A percentile compares a stretch with the other conserved stretches of the same genome.
phyloP scores from a whole-genome alignment of 768 basidiomycete species.

The Termitomyces titanicus region DNA sequence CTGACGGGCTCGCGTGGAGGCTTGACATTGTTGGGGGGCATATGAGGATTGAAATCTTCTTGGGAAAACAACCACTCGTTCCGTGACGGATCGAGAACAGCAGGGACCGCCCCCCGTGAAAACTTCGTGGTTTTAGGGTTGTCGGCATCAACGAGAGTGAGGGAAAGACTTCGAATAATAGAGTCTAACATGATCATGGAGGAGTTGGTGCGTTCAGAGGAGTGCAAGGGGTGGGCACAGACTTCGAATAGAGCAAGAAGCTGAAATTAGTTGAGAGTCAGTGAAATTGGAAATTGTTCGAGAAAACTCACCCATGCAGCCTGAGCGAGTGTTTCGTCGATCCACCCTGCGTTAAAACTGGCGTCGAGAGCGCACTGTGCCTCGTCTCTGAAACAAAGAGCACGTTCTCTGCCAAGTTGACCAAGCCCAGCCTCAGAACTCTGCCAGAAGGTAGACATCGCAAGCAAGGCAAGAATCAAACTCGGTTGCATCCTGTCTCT shows the following conservation, averaged over 20 bases:
- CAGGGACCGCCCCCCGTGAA: conserved; percentile 45
- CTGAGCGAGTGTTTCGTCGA: conserved; percentile 71
- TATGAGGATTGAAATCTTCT: conserved; percentile 14
- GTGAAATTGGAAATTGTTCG: not conserved
- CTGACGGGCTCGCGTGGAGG: conserved; percentile 1
- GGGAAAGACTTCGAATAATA: conserved; percentile 57
- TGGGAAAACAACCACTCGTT: conserved; percentile 20
- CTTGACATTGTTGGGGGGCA: conserved; percentile 2
- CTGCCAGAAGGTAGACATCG: conserved; percentile 65
- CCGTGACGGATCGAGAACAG: conserved; percentile 23
- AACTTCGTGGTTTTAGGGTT: conserved; percentile 52
- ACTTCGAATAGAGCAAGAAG: conserved; percentile 70
- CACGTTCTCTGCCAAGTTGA: conserved; percentile 46
- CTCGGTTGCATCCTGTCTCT: conserved; percentile 65
- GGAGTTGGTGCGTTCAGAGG: conserved; percentile 49
- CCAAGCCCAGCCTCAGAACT: conserved; percentile 61
- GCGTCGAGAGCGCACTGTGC: conserved; percentile 70
- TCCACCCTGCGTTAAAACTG: conserved; percentile 66
- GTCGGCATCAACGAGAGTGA: conserved; percentile 57
- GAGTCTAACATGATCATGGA: conserved; percentile 62
- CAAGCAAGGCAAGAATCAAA: conserved; percentile 57
- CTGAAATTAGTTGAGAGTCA: conserved; percentile 28
- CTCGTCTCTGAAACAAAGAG: conserved; percentile 59
- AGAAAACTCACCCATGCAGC: conserved; percentile 60
- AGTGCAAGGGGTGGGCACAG: conserved; percentile 63